Evolutionary conservation across 2,329 filamentous ascomycete species (phyloP).

Genomic region (Phyllosticta paracitricarpa): DNA sequence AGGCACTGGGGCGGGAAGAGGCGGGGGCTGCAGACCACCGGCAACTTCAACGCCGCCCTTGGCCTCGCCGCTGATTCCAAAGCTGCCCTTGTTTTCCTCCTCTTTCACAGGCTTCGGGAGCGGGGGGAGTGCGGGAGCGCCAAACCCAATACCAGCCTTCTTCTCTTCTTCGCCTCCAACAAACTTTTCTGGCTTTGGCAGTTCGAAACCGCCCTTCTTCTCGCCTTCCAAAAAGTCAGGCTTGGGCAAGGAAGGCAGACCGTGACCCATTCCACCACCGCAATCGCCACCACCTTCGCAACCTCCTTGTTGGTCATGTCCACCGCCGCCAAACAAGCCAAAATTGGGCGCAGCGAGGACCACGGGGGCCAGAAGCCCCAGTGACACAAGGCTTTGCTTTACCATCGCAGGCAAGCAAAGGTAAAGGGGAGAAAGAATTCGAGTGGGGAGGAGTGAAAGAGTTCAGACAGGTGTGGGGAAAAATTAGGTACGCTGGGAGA

Average conservation of each 20-base stretch:
- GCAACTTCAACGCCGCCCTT: background rate
- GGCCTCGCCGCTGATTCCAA: background rate
- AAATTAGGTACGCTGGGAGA: background rate
- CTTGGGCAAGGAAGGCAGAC: background rate
- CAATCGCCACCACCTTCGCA: background rate
- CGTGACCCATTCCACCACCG: background rate
- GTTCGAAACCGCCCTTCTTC: background rate
- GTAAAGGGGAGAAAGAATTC: background rate
- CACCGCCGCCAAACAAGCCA: background rate
- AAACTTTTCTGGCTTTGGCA: background rate
- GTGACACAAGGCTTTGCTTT: background rate
- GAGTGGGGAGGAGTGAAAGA: background rate
- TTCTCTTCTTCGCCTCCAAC: background rate
- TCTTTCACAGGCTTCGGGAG: no score
- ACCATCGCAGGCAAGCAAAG: background rate
- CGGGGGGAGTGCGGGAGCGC: no score
- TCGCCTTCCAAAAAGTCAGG: background rate
- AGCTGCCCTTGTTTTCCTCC: no score
- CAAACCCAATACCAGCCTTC: background rate
- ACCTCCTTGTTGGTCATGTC: no score
- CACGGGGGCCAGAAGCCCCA: background rate
- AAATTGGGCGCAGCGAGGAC: background rate
- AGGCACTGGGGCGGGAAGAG: background rate
- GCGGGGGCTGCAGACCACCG: background rate
- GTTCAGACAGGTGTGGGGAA: background rate